Evolutionary conservation across 2,329 filamentous ascomycete genomes (phyloP).

Genomic region (Gliomastix tumulicola): DNA sequence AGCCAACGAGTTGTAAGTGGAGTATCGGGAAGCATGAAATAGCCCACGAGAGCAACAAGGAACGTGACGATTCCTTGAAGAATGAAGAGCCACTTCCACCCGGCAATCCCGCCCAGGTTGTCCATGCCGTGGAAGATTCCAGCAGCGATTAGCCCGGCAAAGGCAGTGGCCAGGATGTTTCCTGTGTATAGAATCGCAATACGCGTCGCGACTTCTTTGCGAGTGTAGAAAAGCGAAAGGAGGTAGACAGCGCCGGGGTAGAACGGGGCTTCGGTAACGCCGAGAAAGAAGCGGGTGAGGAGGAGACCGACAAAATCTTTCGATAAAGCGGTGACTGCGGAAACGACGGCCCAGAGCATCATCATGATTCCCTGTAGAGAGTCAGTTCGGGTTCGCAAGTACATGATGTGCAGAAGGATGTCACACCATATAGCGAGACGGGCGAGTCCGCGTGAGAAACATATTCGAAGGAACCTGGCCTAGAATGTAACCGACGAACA

Average conservation of each 20-base stretch:
- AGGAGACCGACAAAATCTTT: slow-evolving; percentile 42
- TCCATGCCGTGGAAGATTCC: slow-evolving; percentile 43
- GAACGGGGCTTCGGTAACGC: slow-evolving; percentile 42
- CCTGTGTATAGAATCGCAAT: slow-evolving; percentile 54
- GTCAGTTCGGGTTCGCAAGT: not conserved
- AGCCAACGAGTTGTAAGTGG: slow-evolving; percentile 32
- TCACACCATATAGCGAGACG: slow-evolving; percentile 29
- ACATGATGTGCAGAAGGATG: not conserved
- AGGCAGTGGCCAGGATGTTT: slow-evolving; percentile 59
- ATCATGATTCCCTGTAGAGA: slow-evolving; percentile 28
- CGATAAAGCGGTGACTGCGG: slow-evolving; percentile 36
- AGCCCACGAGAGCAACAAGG: slow-evolving; percentile 10
- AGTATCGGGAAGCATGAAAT: slow-evolving; percentile 16
- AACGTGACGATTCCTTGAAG: slow-evolving; percentile 46
- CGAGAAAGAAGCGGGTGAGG: slow-evolving; percentile 35
- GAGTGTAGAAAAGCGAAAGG: slow-evolving; percentile 48
- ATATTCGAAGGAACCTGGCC: slow-evolving; percentile 35
- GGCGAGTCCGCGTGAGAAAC: slow-evolving; percentile 33
- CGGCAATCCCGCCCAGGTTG: slow-evolving; percentile 42
- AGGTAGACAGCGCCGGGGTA: slow-evolving; percentile 42
- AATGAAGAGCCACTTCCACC: slow-evolving; percentile 62
- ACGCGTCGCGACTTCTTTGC: slow-evolving; percentile 56
- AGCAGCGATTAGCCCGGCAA: slow-evolving; percentile 54
- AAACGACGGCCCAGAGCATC: slow-evolving; percentile 39
- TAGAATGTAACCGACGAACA: slow-evolving; percentile 37